These are phyloP conservation scores for Zoysia pacifica DNA, from an alignment of 176 grass and related monocot genomes.

Conservation along the genomic window DNA sequence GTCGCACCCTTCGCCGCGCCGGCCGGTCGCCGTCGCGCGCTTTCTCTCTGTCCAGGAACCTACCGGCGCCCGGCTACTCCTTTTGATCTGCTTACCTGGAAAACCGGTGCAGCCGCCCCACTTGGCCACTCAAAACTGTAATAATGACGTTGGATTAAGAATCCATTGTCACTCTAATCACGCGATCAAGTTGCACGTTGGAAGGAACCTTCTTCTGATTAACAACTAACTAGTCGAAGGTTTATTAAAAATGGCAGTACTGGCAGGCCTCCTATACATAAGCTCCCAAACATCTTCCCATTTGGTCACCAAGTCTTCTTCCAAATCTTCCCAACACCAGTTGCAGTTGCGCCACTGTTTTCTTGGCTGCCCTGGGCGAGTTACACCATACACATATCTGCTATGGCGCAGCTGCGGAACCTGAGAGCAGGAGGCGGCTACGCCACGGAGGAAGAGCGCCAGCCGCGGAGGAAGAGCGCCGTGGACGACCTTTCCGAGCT, in stretches of 20 bases:
- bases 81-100: constrained; percentile 15
- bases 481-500: constrained; percentile 14
- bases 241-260: not conserved
- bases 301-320: not conserved
- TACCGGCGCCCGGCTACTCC: not conserved
- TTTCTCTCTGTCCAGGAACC: not conserved
- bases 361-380: not conserved
- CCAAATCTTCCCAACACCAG: not conserved
- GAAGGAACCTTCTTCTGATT: not conserved
- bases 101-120: constrained; percentile 20
- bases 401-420: constrained; percentile 13
- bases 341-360: not conserved
- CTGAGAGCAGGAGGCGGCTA: not conserved
- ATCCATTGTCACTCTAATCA: not conserved
- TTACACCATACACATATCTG: not conserved
- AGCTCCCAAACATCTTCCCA: not conserved
- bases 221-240: not conserved
- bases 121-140: not conserved
- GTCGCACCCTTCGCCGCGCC: not conserved
- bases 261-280: not conserved
- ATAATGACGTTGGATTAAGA: not conserved
- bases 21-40: not conserved
- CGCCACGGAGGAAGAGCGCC: not conserved
- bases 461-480: not conserved
- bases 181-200: not conserved